Evolutionary conservation across 768 basidiomycete species (phyloP), one percentile per base, ranked within the genome.

Genomic region (Amanita exitialis): DNA sequence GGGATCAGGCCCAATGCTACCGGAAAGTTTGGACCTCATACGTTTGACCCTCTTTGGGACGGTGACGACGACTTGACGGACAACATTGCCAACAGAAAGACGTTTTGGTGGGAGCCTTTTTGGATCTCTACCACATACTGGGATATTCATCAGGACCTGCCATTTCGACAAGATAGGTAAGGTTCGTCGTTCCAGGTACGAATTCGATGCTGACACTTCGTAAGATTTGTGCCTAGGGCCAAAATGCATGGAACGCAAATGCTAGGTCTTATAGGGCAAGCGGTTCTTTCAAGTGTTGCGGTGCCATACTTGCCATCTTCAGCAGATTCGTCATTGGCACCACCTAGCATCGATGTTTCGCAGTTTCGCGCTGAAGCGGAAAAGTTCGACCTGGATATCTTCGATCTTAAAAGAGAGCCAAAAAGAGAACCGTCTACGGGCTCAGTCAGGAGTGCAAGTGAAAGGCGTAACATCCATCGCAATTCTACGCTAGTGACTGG

Each of bases 221-320:
- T 36, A 57, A 93, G 95, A 54, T 98, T 97, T 62, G 73, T 97
- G 21, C 86, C 91, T 4, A 81, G 95, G 27, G 92, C 89, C n/a
- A 90, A 90, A 68, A 95, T 96, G 91, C 90, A 92, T 59, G 90
- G 94, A 61, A 91, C 96, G 35, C 88, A 96, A 61, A 94, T 90
- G 88, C 77, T 96, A 1, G 94, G 94, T 5, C 70, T 95, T 7
- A 72, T 95, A 39, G 92, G 92, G 57, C 89, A 94, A 57, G 92
- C 95, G 58, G 84, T 96, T 27, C 80, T 91, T 18, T 84, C 90
- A 4, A 85, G 83, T 55, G 93, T 96, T 53, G 86, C 89, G 55
- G 80, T 96, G 10, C 93, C 94, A 1, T 86, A 81, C 61, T 66
- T 91, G 23, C 74, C 77, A 6, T 76, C 78, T 27, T 63, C 68